Evolutionary conservation across 345 rosid genomes (phyloP).

Genomic region (Populus deltoides): DNA sequence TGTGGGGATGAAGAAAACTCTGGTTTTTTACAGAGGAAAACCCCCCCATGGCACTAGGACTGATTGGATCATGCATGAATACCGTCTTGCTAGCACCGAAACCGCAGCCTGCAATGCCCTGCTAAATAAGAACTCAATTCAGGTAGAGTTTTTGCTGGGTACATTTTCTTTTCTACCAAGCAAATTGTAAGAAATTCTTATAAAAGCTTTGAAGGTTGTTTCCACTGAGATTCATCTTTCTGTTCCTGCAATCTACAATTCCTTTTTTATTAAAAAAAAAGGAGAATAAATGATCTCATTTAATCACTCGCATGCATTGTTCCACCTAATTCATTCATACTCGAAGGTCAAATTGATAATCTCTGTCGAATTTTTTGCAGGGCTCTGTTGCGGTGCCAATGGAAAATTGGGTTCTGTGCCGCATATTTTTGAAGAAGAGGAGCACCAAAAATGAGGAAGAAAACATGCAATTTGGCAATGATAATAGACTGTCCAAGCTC

Average conservation of each 20-base stretch:
- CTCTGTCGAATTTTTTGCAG: slow-evolving; percentile 29
- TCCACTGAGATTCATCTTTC: not conserved
- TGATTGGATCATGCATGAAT: slow-evolving; percentile 98
- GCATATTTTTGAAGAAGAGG: slow-evolving; percentile 89
- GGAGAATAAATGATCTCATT: not conserved
- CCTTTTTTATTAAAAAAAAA: not conserved
- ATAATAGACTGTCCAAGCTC: slow-evolving; percentile 29
- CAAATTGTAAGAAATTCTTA: not conserved
- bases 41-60: slow-evolving; percentile 82
- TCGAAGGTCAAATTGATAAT: slow-evolving; percentile 5
- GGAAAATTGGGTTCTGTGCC: slow-evolving; percentile 91
- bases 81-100: slow-evolving; percentile 48
- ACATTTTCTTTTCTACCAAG: not conserved
- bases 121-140: slow-evolving; percentile 29
- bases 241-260: not conserved
- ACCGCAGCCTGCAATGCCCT: slow-evolving; percentile 21
- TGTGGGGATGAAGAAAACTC: slow-evolving; percentile 93
- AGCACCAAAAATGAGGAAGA: slow-evolving; percentile 46
- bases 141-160: slow-evolving; percentile 26
- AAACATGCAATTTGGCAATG: slow-evolving; percentile 22
- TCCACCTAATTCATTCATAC: not conserved
- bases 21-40: slow-evolving; percentile 93
- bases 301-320: not conserved
- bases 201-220: not conserved
- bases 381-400: slow-evolving; percentile 30